A percentile compares a stretch with the other conserved stretches of the same genome.
Evolutionary conservation across 2,329 filamentous ascomycete genomes (phyloP).

Genomic region (Chaetomium globosum): DNA sequence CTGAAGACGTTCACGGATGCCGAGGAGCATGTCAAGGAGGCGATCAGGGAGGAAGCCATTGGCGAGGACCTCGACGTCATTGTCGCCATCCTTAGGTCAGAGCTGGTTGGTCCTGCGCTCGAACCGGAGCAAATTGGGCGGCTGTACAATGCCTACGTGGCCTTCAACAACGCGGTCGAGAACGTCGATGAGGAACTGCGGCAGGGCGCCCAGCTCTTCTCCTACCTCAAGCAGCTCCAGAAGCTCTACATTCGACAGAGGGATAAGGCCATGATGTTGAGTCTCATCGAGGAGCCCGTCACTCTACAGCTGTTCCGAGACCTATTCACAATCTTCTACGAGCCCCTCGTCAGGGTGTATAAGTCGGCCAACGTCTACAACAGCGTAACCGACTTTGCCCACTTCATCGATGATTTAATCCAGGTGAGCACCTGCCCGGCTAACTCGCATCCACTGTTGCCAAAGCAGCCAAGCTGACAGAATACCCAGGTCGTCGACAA

Average conservation of each 20-base stretch:
- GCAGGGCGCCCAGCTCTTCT: slow-evolving; percentile 88
- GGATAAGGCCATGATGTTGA: slow-evolving; percentile 97
- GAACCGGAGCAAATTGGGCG: slow-evolving; percentile 75
- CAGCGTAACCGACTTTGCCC: slow-evolving; percentile 93
- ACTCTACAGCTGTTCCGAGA: slow-evolving; percentile 95
- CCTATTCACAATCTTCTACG: slow-evolving; percentile 98
- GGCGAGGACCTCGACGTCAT: slow-evolving; percentile 79
- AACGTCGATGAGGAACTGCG: slow-evolving; percentile 86
- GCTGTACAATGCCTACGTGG: slow-evolving; percentile 92
- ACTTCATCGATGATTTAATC: slow-evolving; percentile 92
- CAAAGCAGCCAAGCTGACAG: slow-evolving; percentile 28
- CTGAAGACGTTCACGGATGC: slow-evolving; percentile 77
- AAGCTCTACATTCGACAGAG: slow-evolving; percentile 89
- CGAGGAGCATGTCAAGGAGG: slow-evolving; percentile 72
- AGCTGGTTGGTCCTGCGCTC: slow-evolving; percentile 72
- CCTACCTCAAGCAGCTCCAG: slow-evolving; percentile 89
- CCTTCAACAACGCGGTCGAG: slow-evolving; percentile 92
- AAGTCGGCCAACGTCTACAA: slow-evolving; percentile 98
- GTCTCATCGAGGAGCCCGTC: slow-evolving; percentile 93
- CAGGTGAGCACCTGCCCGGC: slow-evolving; percentile 55
- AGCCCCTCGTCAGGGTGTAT: slow-evolving; percentile 94
- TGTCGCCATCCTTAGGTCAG: slow-evolving; percentile 80
- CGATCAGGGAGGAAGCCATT: slow-evolving; percentile 72
- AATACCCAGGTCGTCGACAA: slow-evolving; percentile 60
- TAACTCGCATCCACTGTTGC: neutral